phyloP scores from a whole-genome alignment of 208 protist genomes.

The Trypanosoma lewisi region DNA sequence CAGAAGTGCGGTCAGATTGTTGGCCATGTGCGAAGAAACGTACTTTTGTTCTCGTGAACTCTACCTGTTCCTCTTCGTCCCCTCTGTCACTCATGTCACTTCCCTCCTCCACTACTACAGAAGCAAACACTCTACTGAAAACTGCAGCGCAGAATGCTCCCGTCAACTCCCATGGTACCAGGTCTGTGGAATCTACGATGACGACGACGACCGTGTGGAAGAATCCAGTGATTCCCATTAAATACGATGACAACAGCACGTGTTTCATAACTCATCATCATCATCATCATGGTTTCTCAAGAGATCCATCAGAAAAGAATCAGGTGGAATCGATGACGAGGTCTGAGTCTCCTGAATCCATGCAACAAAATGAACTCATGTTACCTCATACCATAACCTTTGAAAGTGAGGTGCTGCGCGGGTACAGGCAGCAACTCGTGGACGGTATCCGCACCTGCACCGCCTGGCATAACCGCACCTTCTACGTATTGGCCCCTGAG shows the following conservation, averaged over 20 bases:
- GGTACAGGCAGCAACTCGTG: constrained; percentile 45
- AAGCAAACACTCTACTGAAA: not conserved
- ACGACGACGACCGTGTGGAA: not conserved
- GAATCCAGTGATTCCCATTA: constrained; percentile 5
- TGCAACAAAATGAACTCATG: not conserved
- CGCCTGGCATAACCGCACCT: constrained; percentile 32
- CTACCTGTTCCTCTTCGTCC: too few species aligned
- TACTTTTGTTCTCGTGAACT: constrained; percentile 22
- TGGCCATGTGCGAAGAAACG: constrained; percentile 58
- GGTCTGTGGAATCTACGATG: not conserved
- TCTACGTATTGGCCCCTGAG: constrained; percentile 48
- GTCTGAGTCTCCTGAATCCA: not conserved
- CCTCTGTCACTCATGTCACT: not conserved
- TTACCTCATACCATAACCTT: constrained; percentile 20
- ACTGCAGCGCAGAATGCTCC: not conserved
- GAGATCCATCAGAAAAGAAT: not conserved
- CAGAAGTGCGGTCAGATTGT: constrained; percentile 46
- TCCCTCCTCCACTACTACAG: not conserved
- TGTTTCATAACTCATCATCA: not conserved
- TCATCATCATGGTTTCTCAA: too few species aligned
- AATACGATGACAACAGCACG: not conserved
- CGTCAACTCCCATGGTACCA: not conserved
- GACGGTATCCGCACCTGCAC: constrained; percentile 36
- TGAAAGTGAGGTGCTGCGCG: constrained; percentile 44
- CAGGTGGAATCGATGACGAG: not conserved